These are phyloP conservation scores for Stemphylium lycopersici DNA, from an alignment of 2,329 filamentous ascomycete species.

Conservation along the genomic window DNA sequence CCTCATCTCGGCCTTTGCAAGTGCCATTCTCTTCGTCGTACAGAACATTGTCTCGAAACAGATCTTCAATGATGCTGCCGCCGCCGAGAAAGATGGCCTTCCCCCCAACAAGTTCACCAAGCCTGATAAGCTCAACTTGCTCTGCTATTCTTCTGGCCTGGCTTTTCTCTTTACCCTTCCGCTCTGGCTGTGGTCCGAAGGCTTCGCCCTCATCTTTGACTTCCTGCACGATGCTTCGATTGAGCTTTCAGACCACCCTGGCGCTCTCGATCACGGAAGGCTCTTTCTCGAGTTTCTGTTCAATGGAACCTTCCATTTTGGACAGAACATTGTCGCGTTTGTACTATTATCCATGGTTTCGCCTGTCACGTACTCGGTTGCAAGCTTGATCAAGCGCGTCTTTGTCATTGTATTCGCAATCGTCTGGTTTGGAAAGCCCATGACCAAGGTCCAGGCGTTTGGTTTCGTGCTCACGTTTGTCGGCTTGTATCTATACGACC, in stretches of 20 bases:
- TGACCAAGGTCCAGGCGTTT: constrained; percentile 79
- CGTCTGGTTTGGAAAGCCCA: constrained; percentile 92
- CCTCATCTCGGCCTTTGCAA: constrained; percentile 85
- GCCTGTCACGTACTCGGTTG: constrained; percentile 96
- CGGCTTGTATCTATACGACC: constrained; percentile 93
- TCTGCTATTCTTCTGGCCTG: constrained; percentile 95
- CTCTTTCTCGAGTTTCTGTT: constrained; percentile 86
- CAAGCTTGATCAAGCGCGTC: constrained; percentile 93
- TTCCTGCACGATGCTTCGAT: constrained; percentile 82
- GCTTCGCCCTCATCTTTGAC: constrained; percentile 75
- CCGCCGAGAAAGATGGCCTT: constrained; percentile 75
- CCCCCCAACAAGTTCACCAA: constrained; percentile 69
- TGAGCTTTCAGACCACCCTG: constrained; percentile 76
- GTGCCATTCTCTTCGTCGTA: constrained; percentile 93
- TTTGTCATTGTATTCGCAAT: constrained; percentile 96
- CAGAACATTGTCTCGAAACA: constrained; percentile 99
- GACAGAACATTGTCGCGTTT: constrained; percentile 94
- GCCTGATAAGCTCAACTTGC: constrained; percentile 92
- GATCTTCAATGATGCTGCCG: constrained; percentile 92
- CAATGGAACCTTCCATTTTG: constrained; percentile 96
- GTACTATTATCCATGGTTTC: constrained; percentile 90
- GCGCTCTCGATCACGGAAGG: constrained; percentile 68
- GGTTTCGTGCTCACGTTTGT: constrained; percentile 90
- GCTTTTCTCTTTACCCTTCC: constrained; percentile 88
- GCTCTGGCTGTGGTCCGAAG: constrained; percentile 93